These are phyloP conservation scores for Amanita thiersii DNA, from an alignment of 768 basidiomycete genomes.

Conservation along the genomic window DNA sequence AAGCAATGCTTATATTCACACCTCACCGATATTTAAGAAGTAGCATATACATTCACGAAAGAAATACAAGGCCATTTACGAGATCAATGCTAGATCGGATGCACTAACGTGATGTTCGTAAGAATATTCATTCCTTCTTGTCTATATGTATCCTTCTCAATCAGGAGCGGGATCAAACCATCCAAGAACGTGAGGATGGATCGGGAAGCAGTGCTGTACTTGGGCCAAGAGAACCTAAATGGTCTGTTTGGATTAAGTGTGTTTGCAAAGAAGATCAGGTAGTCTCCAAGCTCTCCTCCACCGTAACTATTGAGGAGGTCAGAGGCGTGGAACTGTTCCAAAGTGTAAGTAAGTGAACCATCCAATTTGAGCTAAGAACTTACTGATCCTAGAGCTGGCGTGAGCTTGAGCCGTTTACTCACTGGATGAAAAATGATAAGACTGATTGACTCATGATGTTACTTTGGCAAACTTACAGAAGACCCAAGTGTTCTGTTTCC, in stretches of 20 bases:
- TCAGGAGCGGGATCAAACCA: neutral
- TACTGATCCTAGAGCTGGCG: conserved; percentile 32
- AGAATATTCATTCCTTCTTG: neutral
- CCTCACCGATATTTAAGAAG: too few species aligned
- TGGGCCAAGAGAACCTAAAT: conserved; percentile 30
- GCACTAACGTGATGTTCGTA: neutral
- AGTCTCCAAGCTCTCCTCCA: conserved; percentile 28
- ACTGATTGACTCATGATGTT: conserved; percentile 7
- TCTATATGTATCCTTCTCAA: neutral
- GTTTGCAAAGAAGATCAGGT: conserved; percentile 31
- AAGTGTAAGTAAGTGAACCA: too few species aligned
- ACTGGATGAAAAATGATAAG: conserved; percentile 18
- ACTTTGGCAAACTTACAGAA: conserved; percentile 19
- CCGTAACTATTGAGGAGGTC: conserved; percentile 29
- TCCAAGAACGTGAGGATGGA: neutral
- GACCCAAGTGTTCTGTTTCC: conserved; percentile 29
- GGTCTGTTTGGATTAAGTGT: conserved; percentile 31
- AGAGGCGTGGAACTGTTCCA: conserved; percentile 26
- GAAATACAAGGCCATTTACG: too few species aligned
- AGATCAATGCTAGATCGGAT: too few species aligned
- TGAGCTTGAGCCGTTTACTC: conserved; percentile 28
- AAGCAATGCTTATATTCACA: too few species aligned
- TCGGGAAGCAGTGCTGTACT: neutral
- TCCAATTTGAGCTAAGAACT: conserved; percentile 9
- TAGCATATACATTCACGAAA: too few species aligned